These are phyloP conservation scores for Macrocystidia cucumis DNA, from an alignment of 1,284 basidiomycete species.

Conservation along the genomic window DNA sequence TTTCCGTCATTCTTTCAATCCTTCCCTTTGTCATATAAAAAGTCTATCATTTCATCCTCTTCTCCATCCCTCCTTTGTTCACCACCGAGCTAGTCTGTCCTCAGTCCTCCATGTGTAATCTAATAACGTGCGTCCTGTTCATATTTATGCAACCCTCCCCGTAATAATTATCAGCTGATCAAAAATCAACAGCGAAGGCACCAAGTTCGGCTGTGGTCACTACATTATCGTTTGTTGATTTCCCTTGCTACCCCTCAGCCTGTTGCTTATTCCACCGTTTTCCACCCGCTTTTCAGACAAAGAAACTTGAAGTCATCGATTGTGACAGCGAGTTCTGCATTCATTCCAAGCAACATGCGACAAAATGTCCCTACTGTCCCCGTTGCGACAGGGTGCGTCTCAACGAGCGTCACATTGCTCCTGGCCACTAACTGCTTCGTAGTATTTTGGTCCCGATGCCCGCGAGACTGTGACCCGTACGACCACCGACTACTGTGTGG, in stretches of 20 bases:
- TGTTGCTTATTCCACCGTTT: slow-evolving; percentile 11
- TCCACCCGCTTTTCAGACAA: slow-evolving; percentile 33
- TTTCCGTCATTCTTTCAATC: no score
- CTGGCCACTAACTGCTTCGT: slow-evolving; percentile 10
- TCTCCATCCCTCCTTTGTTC: slow-evolving; percentile 13
- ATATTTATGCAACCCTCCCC: slow-evolving; percentile 12
- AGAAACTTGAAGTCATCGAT: slow-evolving; percentile 52
- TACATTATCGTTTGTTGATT: slow-evolving; percentile 31
- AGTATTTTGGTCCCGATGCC: slow-evolving; percentile 66
- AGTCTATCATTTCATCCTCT: slow-evolving; percentile 9
- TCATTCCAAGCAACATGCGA: slow-evolving; percentile 45
- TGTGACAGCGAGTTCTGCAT: slow-evolving; percentile 53
- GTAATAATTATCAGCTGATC: no score
- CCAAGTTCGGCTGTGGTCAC: slow-evolving; percentile 68
- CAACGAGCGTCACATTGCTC: slow-evolving; percentile 3
- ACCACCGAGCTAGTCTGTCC: no score
- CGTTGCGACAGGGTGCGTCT: slow-evolving; percentile 39
- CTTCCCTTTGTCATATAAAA: no score
- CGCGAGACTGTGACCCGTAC: slow-evolving; percentile 48
- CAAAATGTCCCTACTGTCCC: slow-evolving; percentile 43
- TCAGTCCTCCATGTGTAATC: slow-evolving; percentile 52
- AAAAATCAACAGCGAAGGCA: slow-evolving; percentile 77
- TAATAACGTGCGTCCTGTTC: slow-evolving; percentile 41
- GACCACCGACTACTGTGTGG: slow-evolving; percentile 49
- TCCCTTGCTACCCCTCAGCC: slow-evolving; percentile 15